phyloP scores from a whole-genome alignment of 345 rosid genomes.

The Melaleuca quinquenervia region DNA sequence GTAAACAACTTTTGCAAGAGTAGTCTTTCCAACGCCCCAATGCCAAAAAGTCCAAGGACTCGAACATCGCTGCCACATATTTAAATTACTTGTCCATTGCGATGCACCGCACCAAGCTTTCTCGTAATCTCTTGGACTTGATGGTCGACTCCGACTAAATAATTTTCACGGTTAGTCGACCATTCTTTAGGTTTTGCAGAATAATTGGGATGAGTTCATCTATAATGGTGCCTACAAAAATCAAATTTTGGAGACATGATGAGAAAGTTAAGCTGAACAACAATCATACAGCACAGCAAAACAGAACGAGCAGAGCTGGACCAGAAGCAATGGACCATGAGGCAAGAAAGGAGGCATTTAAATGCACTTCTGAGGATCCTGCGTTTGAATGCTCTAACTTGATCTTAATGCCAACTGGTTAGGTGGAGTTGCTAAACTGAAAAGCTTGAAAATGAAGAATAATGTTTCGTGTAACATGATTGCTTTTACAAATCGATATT shows the following conservation, averaged over 20 bases:
- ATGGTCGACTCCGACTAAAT: neutral
- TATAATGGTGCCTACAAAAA: neutral
- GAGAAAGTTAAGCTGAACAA: neutral
- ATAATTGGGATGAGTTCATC: neutral
- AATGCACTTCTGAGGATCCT: neutral
- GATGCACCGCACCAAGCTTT: neutral
- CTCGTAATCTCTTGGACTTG: neutral
- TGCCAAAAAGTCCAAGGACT: neutral
- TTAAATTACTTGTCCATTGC: neutral
- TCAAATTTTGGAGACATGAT: neutral
- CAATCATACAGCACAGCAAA: no score
- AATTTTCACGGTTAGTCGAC: neutral
- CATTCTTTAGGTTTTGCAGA: neutral
- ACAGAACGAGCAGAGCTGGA: neutral
- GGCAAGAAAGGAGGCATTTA: neutral
- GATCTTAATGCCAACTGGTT: neutral
- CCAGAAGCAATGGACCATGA: neutral
- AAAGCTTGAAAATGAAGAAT: neutral
- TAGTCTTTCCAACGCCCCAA: neutral
- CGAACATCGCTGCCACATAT: neutral
- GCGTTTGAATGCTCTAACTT: neutral
- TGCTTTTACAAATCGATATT: no score
- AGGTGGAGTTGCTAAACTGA: neutral
- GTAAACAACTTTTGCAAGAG: neutral
- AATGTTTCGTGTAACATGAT: fast-evolving